Base-by-base conservation (phyloP, 2,329 filamentous ascomycete genomes). In the Aspergillus sergii region DNA sequence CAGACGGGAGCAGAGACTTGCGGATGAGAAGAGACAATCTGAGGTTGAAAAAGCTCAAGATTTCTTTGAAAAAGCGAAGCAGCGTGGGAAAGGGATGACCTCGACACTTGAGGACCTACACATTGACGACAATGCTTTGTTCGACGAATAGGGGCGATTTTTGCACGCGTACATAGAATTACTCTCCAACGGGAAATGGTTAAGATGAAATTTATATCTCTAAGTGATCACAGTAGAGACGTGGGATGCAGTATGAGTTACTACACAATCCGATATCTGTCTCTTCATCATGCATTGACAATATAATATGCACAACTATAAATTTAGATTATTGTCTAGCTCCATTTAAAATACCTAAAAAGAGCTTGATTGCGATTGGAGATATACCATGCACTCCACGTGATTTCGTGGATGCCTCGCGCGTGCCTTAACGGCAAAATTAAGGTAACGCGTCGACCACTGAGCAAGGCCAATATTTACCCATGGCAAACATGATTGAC, bases 11-110 rank as follows among this genome's bases (percentile, higher is more conserved):
- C 68, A 72, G 34, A 70, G 71, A 28, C 64, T 75, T 62, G 77
- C 76, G n/a, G 70, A 70, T 56, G 76, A 79, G 56, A 75, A 68
- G 62, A 74, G 72, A 51, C 59, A 70, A 39, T 43, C 64, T 11
- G 78, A 80, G 57, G 53, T 74, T 2, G 57, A 70, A 8, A 79
- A 75, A 55, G 74, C 78, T 8, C 59, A 67, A 23, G 72, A 74
- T 16, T 75, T 76, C 34, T 71, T 80, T 39, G 68, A 74, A 30
- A 79, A 74, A 57, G 75, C 76, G 19, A 73, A 68, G 60, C 66
- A 70, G 34, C 74, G 75, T 54, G 71, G 71, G 43, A 71, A 68
- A 53, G 71, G 76, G 39, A 71, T 76, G 7, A 62, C 71, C 39
- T 71, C 71, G 48, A 72, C 71, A 46, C 53, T 78, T 58, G 71